A percentile compares a stretch with the other conserved stretches of the same genome.
Evolutionary conservation across 106 monocot genomes (phyloP).

Genomic region (Dioscorea dumetorum): DNA sequence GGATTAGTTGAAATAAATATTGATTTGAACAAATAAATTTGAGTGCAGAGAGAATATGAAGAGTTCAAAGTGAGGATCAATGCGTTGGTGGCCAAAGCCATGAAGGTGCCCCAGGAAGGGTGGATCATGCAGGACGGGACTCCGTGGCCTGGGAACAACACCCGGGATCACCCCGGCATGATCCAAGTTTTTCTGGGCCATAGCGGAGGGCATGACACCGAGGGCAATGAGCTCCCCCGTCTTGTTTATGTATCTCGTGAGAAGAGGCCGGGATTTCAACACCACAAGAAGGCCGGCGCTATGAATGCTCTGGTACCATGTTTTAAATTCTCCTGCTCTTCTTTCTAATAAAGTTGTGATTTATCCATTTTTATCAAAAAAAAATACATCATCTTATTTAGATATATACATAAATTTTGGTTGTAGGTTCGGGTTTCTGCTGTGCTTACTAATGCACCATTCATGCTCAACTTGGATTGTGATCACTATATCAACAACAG

Average conservation of each 20-base stretch:
- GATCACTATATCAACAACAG: slow-evolving; percentile 97
- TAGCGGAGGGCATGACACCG: slow-evolving; percentile 79
- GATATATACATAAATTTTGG: neutral
- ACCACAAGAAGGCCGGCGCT: slow-evolving; percentile 99
- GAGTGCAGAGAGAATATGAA: slow-evolving; percentile 86
- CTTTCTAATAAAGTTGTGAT: neutral
- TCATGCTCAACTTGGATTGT: slow-evolving; percentile 93
- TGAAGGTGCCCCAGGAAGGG: slow-evolving; percentile 77
- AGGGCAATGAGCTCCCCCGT: slow-evolving; percentile 90
- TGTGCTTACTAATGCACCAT: slow-evolving; percentile 95
- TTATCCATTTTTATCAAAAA: no score
- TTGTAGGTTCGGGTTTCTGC: slow-evolving; percentile 81
- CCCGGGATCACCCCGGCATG: slow-evolving; percentile 95
- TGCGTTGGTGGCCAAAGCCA: slow-evolving; percentile 88
- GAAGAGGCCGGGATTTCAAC: slow-evolving; percentile 93
- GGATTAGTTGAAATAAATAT: neutral
- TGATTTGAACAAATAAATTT: neutral
- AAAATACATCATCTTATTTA: no score
- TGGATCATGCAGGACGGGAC: slow-evolving; percentile 94
- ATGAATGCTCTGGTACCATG: slow-evolving; percentile 83
- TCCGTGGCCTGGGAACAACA: slow-evolving; percentile 96
- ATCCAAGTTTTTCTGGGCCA: slow-evolving; percentile 98
- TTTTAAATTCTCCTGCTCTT: neutral
- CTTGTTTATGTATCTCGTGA: slow-evolving; percentile 97
- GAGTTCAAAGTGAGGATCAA: slow-evolving; percentile 93